Percentiles rank a stretch among this genome's conserved stretches.
Conservation (phyloP, 1,284 basidiomycete species). For the Mycena sp. region DNA sequence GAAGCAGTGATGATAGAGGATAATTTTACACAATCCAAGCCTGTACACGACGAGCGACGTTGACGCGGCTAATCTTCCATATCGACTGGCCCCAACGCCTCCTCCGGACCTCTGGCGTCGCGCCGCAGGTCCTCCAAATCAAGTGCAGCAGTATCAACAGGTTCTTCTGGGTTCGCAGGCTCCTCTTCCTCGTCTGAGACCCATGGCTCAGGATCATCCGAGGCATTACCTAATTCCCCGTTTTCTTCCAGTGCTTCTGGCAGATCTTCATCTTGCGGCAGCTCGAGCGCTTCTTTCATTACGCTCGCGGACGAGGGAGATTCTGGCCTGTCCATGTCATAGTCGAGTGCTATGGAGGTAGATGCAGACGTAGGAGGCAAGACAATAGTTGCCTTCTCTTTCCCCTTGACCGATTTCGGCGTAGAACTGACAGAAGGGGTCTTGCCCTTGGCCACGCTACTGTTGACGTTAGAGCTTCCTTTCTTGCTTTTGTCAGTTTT, state of each 20-base stretch:
- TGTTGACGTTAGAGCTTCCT: slow-evolving; percentile 38
- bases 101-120: slow-evolving; percentile 43
- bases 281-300: slow-evolving; percentile 39
- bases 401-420: slow-evolving; percentile 43
- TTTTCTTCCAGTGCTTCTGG: slow-evolving; percentile 46
- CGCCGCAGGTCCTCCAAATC: slow-evolving; percentile 46
- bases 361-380: slow-evolving; percentile 33
- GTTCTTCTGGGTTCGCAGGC: slow-evolving; percentile 33
- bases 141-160: slow-evolving; percentile 37
- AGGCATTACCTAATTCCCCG: too few species aligned
- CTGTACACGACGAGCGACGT: too few species aligned
- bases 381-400: slow-evolving; percentile 44
- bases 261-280: slow-evolving; percentile 41
- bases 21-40: too few species aligned
- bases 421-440: slow-evolving; percentile 30
- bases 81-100: slow-evolving; percentile 7
- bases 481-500: slow-evolving; percentile 65
- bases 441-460: slow-evolving; percentile 29
- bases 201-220: slow-evolving; percentile 39
- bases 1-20: too few species aligned
- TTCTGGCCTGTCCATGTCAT: slow-evolving; percentile 15
- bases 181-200: slow-evolving; percentile 35
- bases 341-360: slow-evolving; percentile 17
- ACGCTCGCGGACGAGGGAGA: slow-evolving; percentile 2
- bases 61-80: slow-evolving; percentile 10